A percentile compares a stretch with the other conserved stretches of the same genome.
phyloP scores from a whole-genome alignment of 2,329 filamentous ascomycete genomes.

The Claviceps sp. region DNA sequence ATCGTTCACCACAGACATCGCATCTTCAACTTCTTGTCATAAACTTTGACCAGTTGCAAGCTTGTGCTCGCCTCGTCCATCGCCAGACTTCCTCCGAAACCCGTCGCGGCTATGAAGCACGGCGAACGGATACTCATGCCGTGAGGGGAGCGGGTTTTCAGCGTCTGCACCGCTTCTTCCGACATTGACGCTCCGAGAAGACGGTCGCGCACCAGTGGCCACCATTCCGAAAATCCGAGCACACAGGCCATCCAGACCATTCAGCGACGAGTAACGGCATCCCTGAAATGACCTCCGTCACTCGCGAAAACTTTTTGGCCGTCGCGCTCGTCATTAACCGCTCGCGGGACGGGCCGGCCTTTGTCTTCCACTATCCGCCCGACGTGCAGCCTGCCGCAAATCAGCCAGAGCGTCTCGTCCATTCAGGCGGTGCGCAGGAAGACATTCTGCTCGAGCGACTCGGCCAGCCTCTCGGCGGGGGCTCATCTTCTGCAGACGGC shows the following conservation, averaged over 20 bases:
- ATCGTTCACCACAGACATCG: background rate
- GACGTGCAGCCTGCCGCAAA: conserved; percentile 27
- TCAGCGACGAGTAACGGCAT: background rate
- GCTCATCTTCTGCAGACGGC: conserved; percentile 20
- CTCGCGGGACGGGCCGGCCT: conserved; percentile 64
- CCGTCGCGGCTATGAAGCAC: background rate
- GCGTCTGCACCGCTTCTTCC: too few relatives aligned
- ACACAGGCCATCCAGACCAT: background rate
- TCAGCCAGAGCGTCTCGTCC: conserved; percentile 18
- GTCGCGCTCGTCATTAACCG: conserved; percentile 63
- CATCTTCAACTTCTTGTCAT: background rate
- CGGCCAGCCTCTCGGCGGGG: conserved; percentile 21
- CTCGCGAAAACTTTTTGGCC: conserved; percentile 46
- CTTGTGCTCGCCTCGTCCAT: background rate
- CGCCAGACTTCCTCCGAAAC: background rate
- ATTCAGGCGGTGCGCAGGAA: conserved; percentile 24
- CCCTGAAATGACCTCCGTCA: conserved; percentile 33
- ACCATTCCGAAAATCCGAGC: background rate
- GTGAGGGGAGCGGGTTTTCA: background rate
- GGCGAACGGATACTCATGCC: background rate
- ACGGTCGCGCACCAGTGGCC: too few relatives aligned
- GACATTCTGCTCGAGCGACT: conserved; percentile 37
- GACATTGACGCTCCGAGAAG: too few relatives aligned
- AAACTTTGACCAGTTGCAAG: too few relatives aligned
- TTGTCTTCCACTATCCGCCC: conserved; percentile 85